Evolutionary conservation across 2,329 filamentous ascomycete genomes (phyloP).

Genomic region (Didymella pinodella): DNA sequence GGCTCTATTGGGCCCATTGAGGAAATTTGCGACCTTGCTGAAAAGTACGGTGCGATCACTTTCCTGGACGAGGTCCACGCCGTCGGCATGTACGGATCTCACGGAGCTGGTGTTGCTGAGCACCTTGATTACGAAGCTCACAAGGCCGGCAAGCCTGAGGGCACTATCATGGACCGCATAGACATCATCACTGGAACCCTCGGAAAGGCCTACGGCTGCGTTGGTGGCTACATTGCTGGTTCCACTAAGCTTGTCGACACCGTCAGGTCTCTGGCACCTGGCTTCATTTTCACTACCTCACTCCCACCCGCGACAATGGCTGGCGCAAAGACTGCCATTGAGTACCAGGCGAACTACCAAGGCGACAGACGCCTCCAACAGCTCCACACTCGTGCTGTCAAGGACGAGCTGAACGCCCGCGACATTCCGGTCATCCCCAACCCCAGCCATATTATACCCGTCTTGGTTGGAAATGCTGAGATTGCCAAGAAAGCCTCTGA

Average conservation of each 20-base stretch:
- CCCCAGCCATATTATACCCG: slow-evolving; percentile 93
- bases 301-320: slow-evolving; percentile 97
- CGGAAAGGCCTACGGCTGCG: slow-evolving; percentile 96
- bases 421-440: slow-evolving; percentile 98
- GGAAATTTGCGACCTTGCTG: slow-evolving; percentile 92
- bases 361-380: slow-evolving; percentile 93
- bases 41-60: slow-evolving; percentile 97
- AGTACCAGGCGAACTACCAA: slow-evolving; percentile 86
- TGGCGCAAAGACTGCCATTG: slow-evolving; percentile 87
- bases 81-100: slow-evolving; percentile 98
- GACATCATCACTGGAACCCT: slow-evolving; percentile 98
- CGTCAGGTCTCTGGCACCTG: slow-evolving; percentile 91
- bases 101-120: slow-evolving; percentile 94
- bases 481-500: slow-evolving; percentile 92
- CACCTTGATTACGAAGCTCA: slow-evolving; percentile 95
- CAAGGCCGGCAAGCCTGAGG: slow-evolving; percentile 73
- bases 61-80: slow-evolving; percentile 99
- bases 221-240: slow-evolving; percentile 96
- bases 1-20: slow-evolving; percentile 96
- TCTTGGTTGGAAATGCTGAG: slow-evolving; percentile 93
- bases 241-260: slow-evolving; percentile 87
- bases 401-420: slow-evolving; percentile 77
- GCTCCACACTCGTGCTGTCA: slow-evolving; percentile 93
- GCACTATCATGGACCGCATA: slow-evolving; percentile 92
- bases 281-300: slow-evolving; percentile 98